Base-by-base conservation (phyloP, 495 filamentous ascomycete genomes). In the Penicillium lividum region DNA sequence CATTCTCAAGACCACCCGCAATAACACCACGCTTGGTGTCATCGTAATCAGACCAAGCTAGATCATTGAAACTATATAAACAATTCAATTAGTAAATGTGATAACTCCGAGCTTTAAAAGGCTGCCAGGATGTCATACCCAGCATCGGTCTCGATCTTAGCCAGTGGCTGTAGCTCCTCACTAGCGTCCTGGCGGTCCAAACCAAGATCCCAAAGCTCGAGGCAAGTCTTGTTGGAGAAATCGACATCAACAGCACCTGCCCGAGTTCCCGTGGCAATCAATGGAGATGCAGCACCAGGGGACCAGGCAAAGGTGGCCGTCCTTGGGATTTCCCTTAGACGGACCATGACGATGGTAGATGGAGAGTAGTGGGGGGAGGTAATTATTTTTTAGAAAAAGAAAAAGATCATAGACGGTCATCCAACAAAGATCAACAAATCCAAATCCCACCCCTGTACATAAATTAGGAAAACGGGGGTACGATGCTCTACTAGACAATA, bases 251-350 rank as follows among this genome's bases (percentile, higher is more conserved):
- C 92, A 60, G 94, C 94, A 53, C 94, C 94, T 54, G 93, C 92
- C 66, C 90, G 84, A 27, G 94, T 98, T 65, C 94, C 94, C n/a
- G 94, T 98, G 43, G 92, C 93, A 54, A 99, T 80, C 64, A 95
- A 82, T 62, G 92, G 91, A 56, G 82, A 80, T 34, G 81, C 78
- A 44, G 89, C 73, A 54, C 88, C 87, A 13, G 92, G 88, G 59
- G 92, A 94, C 93, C 94, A 99, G 58, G 95, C 91, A 68, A 99
- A 98, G 67, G 93, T 90, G 73, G 93, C 93, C 57, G 94, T 98
- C 76, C 94, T 84, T 68, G 92, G 89, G 69, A 99, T 93, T 77
- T 98, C 92, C 79, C 93, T 85, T 75, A 97, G 80, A 73, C 90
- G 87, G 67, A 96, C 93, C 94, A 99, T 99, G 70, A 68, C 87